Base-by-base conservation (phyloP, 2,329 filamentous ascomycete species). In the Keithomyces neogunnii region DNA sequence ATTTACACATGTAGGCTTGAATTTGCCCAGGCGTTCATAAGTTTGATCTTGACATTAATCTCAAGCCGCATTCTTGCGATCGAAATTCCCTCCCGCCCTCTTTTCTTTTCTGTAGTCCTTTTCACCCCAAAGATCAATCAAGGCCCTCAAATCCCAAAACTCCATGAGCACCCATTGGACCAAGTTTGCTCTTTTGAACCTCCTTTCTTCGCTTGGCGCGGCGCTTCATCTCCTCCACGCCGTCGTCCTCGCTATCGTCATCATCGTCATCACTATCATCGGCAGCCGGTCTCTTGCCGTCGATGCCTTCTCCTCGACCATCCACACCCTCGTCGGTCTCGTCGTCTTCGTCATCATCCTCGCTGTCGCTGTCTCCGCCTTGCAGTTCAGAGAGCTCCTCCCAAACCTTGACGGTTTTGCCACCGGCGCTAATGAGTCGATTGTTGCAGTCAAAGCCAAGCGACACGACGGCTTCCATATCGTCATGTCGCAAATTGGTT, bases 361-460 rank as follows among this genome's bases (percentile, higher is more conserved):
- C 77, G 0, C 74, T 75, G 1, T 73, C 73, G 1, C 66, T 65
- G 2, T 59, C 59, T 32, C 65, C 61, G 2, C 71, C 73, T 28
- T 78, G 75, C 3, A 75, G 65, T 52, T 73, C 74, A n/a, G 78
- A 73, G 54, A 85, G 80, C 63, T 93, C 82, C 86, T 93, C 82
- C 93, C 93, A 99, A 2, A 97, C 84, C 68, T 96, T 96, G 56
- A 99, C 80, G 0, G 84, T 83, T 59, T 79, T 80, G 0, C 93
- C 93, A 50, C 93, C 93, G 9, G 89, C 91, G 61, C 85, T 95
- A 59, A 99, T 89, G 75, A 99, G 82, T 45, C 93, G 79, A 45
- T 90, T 88, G 48, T 85, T 82, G 48, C 86, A 85, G 69, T 97
- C 93, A 57, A 97, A 95, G 1, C 78, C 86, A 1, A 99, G 69